Evolutionary conservation across 2,329 filamentous ascomycete species (phyloP), one percentile per base, ranked within the genome.

Genomic region (Fusarium sterilihyphosum): DNA sequence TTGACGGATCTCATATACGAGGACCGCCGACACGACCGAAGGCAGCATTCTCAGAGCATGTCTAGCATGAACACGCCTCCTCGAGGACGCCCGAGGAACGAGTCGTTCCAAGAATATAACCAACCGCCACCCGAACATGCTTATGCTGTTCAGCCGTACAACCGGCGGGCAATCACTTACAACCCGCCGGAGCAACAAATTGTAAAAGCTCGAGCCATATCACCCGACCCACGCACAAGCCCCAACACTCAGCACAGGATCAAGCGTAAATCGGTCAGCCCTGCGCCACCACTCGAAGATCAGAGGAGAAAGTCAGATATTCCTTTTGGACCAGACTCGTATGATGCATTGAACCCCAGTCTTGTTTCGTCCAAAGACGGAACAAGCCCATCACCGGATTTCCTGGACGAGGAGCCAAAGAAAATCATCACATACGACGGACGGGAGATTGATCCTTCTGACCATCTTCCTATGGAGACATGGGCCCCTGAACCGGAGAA

Each of bases 381-480:
- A 2, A 61, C 61, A 41, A 78, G 86, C 54, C 86, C 85, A 58
- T 84, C 87, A 5, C 65, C 74, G 8, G 73, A 77, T 47, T 77
- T 70, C n/a, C 53, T 77, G 73, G 89, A 91, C 61, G 83, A 86
- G 2, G 87, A 88, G 59, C 91, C 90, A 14, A 74, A 75, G 35
- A 94, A 94, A 78, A 94, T 95, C 70, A 91, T 95, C 61, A 92
- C 90, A 3, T 88, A 93, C 72, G 92, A 94, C 79, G 93, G 93
- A 12, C 88, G 92, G 63, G 92, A 94, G 77, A 88, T 96, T 63
- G 93, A 96, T 78, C 93, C 93, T 2, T 94, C 92, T 2, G 93
- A 96, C 81, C 93, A 95, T 79, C 86, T 95, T 20, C 93, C 93
- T 0, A 89, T 94, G 80, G 91, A 93, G 63, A 90, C 90, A 3